Base-by-base conservation (phyloP, 140 eudicot genomes). In the Erigeron philadelphicus region DNA sequence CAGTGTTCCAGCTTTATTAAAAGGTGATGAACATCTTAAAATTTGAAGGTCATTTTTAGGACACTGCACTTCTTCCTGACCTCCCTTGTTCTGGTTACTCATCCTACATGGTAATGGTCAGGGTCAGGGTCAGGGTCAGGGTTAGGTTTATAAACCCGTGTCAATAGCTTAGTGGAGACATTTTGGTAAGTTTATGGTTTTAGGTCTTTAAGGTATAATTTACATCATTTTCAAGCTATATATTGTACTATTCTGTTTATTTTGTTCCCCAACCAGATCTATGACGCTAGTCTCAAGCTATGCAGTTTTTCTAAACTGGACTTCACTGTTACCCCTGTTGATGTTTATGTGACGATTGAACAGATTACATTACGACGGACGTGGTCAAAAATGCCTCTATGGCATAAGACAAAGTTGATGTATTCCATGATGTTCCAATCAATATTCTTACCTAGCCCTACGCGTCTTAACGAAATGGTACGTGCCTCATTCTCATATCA, bases 301-400 rank as follows among this genome's bases (percentile, higher is more conserved):
- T 61, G 49, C 67, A 61, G 11, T 35, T 4, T 0, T 6, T 10
- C 17, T 57, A 46, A 59, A 38, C 19, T 17, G 9, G 0, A 48
- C 62, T 6, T 53, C 45, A n/a, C 53, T 46, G 45, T 18, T 21
- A 63, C 50, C 43, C 25, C 19, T 57, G 0, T 38, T 72, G 12
- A 73, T 63, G 16, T 44, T 23, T 52, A 15, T 50, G 48, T 72
- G 74, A 72, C 31, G 21, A 18, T 47, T 61, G 19, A 57, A 64
- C 76, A 93, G 98, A 80, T 93, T 68, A 93, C 98, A 47, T 71
- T 93, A 16, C 75, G 78, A 70, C 77, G 98, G 59, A 93, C 98
- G 40, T 93, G 98, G 98, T 88, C 86, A 13, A 89, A 78, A 69
- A 81, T 93, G 95, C 96, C 98, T 9, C 82, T 93, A 75, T 89